These are phyloP conservation scores for Jimgerdemannia flammicorona DNA, from an alignment of 192 early-diverging fungal genomes.

Conservation along the genomic window DNA sequence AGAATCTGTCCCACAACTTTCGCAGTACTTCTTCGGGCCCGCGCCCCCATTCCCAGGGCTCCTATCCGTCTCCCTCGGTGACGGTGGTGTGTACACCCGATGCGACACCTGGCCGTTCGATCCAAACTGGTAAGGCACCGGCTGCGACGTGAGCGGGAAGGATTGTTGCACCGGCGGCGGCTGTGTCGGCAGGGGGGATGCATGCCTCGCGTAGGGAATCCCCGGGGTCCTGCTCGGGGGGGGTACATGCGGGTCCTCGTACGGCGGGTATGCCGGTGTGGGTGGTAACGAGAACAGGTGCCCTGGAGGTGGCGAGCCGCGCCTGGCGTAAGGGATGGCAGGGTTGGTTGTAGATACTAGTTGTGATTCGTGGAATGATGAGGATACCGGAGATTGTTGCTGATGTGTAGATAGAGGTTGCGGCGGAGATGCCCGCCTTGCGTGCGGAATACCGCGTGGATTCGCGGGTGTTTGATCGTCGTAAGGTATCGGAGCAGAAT, in stretches of 20 bases:
- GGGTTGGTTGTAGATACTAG: background rate
- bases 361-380: background rate
- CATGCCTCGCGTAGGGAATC: constrained; percentile 1
- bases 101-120: background rate
- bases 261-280: constrained; percentile 1
- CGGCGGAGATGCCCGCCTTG: background rate
- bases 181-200: background rate
- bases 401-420: background rate
- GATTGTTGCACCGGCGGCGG: background rate
- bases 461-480: background rate
- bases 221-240: background rate
- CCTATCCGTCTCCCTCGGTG: background rate
- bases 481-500: background rate
- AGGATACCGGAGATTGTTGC: background rate
- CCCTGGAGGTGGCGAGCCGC: background rate
- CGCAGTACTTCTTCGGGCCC: constrained; percentile 13
- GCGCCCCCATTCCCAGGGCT: background rate
- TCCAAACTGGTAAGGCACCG: background rate
- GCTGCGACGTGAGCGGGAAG: background rate
- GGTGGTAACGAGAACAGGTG: background rate
- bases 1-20: constrained; percentile 26
- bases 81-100: background rate
- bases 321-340: background rate
- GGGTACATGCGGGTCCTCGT: background rate
- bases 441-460: background rate